Evolutionary conservation across 2,329 filamentous ascomycete species (phyloP).

Genomic region (Huntiella bhutanensis): DNA sequence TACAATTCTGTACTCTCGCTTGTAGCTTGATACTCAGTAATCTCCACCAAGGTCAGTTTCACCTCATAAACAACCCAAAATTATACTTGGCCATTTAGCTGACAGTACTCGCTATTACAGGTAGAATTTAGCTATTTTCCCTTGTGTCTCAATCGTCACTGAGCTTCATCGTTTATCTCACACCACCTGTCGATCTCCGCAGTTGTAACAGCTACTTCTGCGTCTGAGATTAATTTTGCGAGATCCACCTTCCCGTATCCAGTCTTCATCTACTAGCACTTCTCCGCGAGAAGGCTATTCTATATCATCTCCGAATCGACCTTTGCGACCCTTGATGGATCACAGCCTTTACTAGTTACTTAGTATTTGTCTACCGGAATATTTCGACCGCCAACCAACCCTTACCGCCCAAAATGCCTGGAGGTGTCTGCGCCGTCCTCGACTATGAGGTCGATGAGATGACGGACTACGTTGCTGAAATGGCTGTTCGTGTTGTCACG

Average conservation of each 20-base stretch:
- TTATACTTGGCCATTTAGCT: too few species aligned
- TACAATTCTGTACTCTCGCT: neutral
- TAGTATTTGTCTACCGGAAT: neutral
- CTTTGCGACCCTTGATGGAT: slow-evolving; percentile 5
- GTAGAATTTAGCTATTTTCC: slow-evolving; percentile 10
- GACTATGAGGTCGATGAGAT: slow-evolving; percentile 95
- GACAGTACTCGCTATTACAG: neutral
- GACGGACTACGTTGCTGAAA: slow-evolving; percentile 87
- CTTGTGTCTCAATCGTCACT: neutral
- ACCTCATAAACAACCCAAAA: too few species aligned
- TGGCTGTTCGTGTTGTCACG: slow-evolving; percentile 45
- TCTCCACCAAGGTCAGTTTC: neutral
- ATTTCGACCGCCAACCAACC: slow-evolving; percentile 1
- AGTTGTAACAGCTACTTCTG: too few species aligned
- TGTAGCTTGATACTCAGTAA: neutral
- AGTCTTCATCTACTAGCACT: neutral
- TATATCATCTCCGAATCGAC: neutral
- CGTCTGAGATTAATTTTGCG: too few species aligned
- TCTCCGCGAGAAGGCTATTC: slow-evolving; percentile 9
- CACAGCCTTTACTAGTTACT: neutral
- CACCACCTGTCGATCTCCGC: too few species aligned
- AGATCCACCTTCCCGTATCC: too few species aligned
- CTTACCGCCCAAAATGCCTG: slow-evolving; percentile 36
- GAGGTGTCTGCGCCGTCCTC: slow-evolving; percentile 81
- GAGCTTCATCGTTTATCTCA: neutral